Evolutionary conservation across 805 yeast species (phyloP).

Genomic region (Hanseniaspora thailandica): DNA sequence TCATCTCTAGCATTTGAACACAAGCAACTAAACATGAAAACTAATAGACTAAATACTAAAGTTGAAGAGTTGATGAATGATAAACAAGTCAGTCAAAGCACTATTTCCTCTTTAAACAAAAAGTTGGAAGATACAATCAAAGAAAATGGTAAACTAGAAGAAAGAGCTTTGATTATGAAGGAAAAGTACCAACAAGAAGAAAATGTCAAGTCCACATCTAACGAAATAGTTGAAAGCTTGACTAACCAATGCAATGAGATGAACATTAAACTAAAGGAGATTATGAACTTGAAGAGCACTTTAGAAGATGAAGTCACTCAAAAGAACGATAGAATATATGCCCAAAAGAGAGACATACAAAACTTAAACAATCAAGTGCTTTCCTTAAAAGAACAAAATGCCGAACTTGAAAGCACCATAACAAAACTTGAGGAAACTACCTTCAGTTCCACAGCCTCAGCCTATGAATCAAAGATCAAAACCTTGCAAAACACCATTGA

Average conservation of each 20-base stretch:
- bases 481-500: conserved; percentile 2
- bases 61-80: conserved; percentile 25
- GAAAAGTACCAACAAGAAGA: conserved; percentile 32
- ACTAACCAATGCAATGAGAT: conserved; percentile 67
- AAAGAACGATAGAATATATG: conserved; percentile 58
- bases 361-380: conserved; percentile 57
- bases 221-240: conserved; percentile 37
- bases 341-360: conserved; percentile 65
- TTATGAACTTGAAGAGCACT: conserved; percentile 46
- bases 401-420: neutral
- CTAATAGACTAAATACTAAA: conserved; percentile 22
- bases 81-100: conserved; percentile 28
- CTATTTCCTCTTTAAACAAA: conserved; percentile 32
- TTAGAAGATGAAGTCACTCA: conserved; percentile 78
- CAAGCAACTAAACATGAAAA: conserved; percentile 25
- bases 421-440: neutral
- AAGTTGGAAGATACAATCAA: conserved; percentile 29
- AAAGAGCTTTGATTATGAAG: conserved; percentile 31
- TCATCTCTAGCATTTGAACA: conserved; percentile 26
- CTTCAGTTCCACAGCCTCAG: conserved; percentile 32
- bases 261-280: conserved; percentile 54
- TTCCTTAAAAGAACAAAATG: conserved; percentile 33
- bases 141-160: conserved; percentile 34
- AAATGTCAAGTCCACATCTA: conserved; percentile 30
- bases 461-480: conserved; percentile 32